Evolutionary conservation across 2,329 filamentous ascomycete genomes (phyloP).

Genomic region (Onygenales sp.): DNA sequence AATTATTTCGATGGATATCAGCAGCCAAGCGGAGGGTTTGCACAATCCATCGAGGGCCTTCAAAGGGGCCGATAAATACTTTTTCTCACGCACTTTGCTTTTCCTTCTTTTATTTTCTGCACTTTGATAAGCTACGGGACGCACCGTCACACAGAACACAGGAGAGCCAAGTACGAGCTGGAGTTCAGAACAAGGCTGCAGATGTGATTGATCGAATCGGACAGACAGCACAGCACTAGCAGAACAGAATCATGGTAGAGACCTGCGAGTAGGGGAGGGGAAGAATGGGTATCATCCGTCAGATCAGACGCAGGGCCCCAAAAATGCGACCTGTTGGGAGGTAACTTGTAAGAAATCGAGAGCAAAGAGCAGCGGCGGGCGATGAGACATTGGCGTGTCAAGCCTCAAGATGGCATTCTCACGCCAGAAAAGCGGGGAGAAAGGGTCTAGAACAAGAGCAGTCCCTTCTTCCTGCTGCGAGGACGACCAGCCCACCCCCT

Average conservation of each 20-base stretch:
- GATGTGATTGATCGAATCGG: slow-evolving; percentile 10
- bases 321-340: not conserved
- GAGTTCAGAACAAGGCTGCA: slow-evolving; percentile 2
- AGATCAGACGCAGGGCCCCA: not conserved
- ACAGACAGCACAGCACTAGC: not conserved
- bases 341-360: not conserved
- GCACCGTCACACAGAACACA: not conserved
- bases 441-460: slow-evolving; percentile 8
- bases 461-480: slow-evolving; percentile 2
- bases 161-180: not conserved
- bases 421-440: slow-evolving; percentile 5
- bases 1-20: not conserved
- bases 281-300: not conserved
- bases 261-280: not conserved
- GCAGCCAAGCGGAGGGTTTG: not conserved
- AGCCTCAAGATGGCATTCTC: not conserved
- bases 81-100: not conserved
- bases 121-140: not conserved
- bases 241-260: not conserved
- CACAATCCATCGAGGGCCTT: not conserved
- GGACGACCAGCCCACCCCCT: slow-evolving; percentile 3
- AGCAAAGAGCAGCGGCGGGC: not conserved
- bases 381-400: not conserved
- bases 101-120: not conserved
- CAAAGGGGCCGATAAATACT: not conserved